phyloP scores from a whole-genome alignment of 306 rosid genomes.

The Malus fusca region DNA sequence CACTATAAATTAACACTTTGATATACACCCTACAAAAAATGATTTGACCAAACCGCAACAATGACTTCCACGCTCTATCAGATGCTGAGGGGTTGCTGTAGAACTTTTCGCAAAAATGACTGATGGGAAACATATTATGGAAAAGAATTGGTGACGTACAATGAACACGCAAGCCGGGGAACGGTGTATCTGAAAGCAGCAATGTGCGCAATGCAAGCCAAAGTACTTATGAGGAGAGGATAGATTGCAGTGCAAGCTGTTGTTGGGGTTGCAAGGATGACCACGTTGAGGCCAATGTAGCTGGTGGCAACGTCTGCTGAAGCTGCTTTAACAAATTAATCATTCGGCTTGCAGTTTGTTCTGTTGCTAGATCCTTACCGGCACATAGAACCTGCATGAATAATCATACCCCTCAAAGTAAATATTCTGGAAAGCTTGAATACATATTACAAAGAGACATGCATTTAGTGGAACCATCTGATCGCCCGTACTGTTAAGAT shows the following conservation, averaged over 20 bases:
- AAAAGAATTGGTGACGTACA: constrained; percentile 58
- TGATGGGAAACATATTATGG: constrained; percentile 66
- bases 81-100: constrained; percentile 37
- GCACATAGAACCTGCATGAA: constrained; percentile 15
- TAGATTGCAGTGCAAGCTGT: constrained; percentile 63
- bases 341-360: constrained; percentile 62
- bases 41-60: constrained; percentile 37
- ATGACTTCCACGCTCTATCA: constrained; percentile 40
- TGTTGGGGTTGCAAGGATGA: constrained; percentile 75
- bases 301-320: constrained; percentile 63
- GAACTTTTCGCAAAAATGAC: constrained; percentile 49
- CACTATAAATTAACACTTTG: constrained; percentile 35
- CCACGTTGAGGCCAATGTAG: constrained; percentile 60
- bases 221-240: constrained; percentile 47
- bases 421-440: not conserved
- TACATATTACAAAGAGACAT: not conserved
- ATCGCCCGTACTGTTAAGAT: not conserved
- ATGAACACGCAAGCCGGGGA: constrained; percentile 37
- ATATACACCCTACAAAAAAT: constrained; percentile 63
- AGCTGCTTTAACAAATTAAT: constrained; percentile 56
- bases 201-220: constrained; percentile 27
- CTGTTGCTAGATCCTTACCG: constrained; percentile 66
- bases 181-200: constrained; percentile 22
- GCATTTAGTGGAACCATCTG: not conserved
- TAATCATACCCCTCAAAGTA: not conserved